These are phyloP conservation scores for Solanum clarkiae DNA, from an alignment of 257 asterid genomes.

Conservation along the genomic window DNA sequence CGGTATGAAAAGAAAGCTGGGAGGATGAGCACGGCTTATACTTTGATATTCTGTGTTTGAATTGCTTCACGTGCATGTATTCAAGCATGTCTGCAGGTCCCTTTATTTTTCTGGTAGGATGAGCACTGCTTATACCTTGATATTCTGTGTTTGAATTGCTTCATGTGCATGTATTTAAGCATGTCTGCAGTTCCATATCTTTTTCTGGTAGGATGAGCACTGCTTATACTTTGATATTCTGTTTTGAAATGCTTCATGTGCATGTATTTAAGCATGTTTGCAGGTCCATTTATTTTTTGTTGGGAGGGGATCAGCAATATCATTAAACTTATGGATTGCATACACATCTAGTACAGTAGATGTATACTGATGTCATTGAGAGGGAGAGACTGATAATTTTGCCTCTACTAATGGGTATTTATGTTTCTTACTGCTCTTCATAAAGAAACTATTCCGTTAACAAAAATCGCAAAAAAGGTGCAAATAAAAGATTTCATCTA, in stretches of 20 bases:
- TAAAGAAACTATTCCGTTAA: neutral
- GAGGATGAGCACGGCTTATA: neutral
- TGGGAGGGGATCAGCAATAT: neutral
- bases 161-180: neutral
- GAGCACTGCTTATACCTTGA: neutral
- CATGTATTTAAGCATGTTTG: neutral
- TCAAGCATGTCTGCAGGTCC: neutral
- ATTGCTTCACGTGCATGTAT: neutral
- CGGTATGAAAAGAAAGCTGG: slow-evolving; percentile 30
- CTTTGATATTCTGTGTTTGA: neutral
- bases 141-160: neutral
- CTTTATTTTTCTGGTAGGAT: neutral
- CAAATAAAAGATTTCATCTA: neutral
- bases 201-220: neutral
- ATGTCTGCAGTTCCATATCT: neutral
- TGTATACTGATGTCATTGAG: neutral
- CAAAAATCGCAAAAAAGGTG: neutral
- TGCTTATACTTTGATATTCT: neutral
- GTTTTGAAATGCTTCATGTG: neutral
- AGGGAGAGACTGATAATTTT: neutral
- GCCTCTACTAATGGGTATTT: neutral
- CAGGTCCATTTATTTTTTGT: neutral
- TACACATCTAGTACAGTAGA: neutral
- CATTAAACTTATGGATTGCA: neutral
- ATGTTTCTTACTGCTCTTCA: neutral